A percentile compares a stretch with the other conserved stretches of the same genome.
phyloP scores from a whole-genome alignment of 495 filamentous ascomycete species.

The Penicillium diatomitis region DNA sequence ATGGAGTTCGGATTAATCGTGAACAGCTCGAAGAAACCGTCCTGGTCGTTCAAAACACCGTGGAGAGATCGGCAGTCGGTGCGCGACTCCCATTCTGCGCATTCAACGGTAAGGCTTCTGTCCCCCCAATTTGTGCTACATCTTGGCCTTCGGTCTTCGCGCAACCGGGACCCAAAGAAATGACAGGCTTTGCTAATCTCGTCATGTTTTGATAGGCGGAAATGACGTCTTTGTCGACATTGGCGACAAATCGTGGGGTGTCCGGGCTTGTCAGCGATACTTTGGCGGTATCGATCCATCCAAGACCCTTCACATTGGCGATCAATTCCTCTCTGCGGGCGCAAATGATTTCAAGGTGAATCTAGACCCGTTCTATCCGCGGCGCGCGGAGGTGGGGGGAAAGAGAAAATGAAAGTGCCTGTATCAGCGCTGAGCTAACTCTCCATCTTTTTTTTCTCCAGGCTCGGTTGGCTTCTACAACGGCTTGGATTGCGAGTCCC shows the following conservation, averaged over 20 bases:
- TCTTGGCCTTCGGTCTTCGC: neutral
- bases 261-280: conserved; percentile 84
- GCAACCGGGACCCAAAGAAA: too few species aligned
- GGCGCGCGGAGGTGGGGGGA: too few species aligned
- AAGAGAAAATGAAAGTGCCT: too few species aligned
- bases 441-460: conserved; percentile 5
- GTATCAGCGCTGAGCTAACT: too few species aligned
- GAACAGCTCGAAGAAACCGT: conserved; percentile 96
- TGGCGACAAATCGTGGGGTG: conserved; percentile 94
- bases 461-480: conserved; percentile 56
- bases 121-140: neutral
- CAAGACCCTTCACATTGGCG: conserved; percentile 76
- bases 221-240: conserved; percentile 99
- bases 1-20: conserved; percentile 56
- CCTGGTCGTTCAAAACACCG: conserved; percentile 80
- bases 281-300: conserved; percentile 62
- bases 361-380: too few species aligned
- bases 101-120: conserved; percentile 61
- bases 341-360: conserved; percentile 90
- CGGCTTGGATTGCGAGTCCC: conserved; percentile 88
- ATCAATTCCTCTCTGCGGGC: conserved; percentile 92
- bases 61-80: conserved; percentile 69
- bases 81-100: conserved; percentile 83
- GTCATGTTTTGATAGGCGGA: conserved; percentile 41
- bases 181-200: too few species aligned